Base-by-base conservation (phyloP, 768 basidiomycete genomes). In the Sarcodon aspratus region DNA sequence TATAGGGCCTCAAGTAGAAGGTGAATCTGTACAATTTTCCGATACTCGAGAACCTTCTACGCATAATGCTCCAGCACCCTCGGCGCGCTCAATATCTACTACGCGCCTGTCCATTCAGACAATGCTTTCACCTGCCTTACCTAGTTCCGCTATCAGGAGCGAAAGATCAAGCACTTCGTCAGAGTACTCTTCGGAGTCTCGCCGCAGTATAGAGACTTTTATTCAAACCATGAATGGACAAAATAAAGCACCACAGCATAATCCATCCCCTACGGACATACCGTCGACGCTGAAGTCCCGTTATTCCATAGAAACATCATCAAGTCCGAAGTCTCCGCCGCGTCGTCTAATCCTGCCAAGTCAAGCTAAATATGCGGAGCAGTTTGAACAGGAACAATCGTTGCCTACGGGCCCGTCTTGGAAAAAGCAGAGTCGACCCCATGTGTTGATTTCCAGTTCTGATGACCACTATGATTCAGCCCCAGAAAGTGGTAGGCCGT, bases 341-440 rank as follows among this genome's bases (percentile, higher is more conserved):
- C 52, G 48, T 13, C 46, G 54, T 33, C 56, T 50, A 17, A 64
- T 64, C 15, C 36, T 63, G 6, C 56, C 53, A 9, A 53, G 51
- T 45, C 61, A 62, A 42, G 40, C 48, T 2, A 49, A 56, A 46
- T 56, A 55, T 32, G 55, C 54, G 0, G 52, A 55, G 12, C 57
- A 50, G 18, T 33, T 56, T 17, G 60, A 59, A 38, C 45, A 48
- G 1, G 52, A 60, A 27, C 21, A 27, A 27, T 36, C 37, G 36
- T 18, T 15, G 8, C 49, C 36, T 17, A 44, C 49, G 35, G 32
- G 49, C 34, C 45, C 52, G 32, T 21, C 46, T n/a, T 47, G 47
- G 6, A 33, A 46, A 42, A 36, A 44, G 32, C 35, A 47, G 8
- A 40, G 35, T 43, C 45, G 55, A 33, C 49, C 56, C 9, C 46